phyloP scores from a whole-genome alignment of 2,329 filamentous ascomycete species.

The Colletotrichum cereale region DNA sequence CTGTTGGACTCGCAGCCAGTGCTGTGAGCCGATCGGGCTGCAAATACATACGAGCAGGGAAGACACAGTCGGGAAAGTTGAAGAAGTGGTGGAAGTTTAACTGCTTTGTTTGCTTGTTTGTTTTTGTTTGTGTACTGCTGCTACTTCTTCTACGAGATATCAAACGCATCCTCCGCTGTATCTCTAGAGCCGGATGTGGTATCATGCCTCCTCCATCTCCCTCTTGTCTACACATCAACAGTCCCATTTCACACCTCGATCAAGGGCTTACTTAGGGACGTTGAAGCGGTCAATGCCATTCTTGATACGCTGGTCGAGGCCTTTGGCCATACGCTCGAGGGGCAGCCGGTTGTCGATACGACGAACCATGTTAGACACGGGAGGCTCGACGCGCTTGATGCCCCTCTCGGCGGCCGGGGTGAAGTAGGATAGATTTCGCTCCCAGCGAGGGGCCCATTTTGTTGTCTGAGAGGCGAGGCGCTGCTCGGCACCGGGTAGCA shows the following conservation, averaged over 20 bases:
- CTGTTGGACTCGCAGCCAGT: not conserved
- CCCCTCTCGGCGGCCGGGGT: conserved; percentile 59
- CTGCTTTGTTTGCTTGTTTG: conserved; percentile 22
- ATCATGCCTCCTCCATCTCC: conserved; percentile 6
- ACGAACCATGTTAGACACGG: conserved; percentile 59
- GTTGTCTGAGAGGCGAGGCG: conserved; percentile 65
- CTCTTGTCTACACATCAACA: not conserved
- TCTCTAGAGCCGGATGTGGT: conserved; percentile 29
- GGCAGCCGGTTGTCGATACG: conserved; percentile 61
- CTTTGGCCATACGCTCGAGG: conserved; percentile 63
- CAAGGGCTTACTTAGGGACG: conserved; percentile 23
- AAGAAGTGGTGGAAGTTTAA: not conserved
- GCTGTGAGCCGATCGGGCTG: not conserved
- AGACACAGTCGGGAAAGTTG: not conserved
- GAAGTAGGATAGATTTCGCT: conserved; percentile 68
- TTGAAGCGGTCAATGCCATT: conserved; percentile 55
- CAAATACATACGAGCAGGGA: not conserved
- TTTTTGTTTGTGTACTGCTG: not conserved
- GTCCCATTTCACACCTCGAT: not conserved
- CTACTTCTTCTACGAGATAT: conserved; percentile 14
- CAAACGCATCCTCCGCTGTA: conserved; percentile 30
- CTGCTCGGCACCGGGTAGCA: conserved; percentile 68
- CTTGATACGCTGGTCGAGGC: conserved; percentile 62
- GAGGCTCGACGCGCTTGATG: conserved; percentile 65
- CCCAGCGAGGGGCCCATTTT: conserved; percentile 71